These are phyloP conservation scores for Lactarius vividus DNA, from an alignment of 768 basidiomycete species.

Conservation along the genomic window DNA sequence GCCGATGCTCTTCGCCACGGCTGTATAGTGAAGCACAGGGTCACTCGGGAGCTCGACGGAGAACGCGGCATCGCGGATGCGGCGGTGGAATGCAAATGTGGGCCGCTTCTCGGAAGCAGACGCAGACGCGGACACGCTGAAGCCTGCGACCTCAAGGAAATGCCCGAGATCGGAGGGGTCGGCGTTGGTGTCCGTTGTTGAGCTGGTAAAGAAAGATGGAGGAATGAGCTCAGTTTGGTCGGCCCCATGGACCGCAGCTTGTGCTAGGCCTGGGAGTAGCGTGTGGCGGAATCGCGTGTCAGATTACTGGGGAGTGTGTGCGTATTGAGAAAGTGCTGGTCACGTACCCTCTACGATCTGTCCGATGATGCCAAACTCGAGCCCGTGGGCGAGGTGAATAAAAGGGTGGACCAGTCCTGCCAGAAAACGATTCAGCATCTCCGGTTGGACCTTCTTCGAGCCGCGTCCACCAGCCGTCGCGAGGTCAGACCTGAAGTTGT, in stretches of 20 bases:
- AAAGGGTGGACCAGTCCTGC: slow-evolving; percentile 59
- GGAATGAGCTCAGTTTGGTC: slow-evolving; percentile 40
- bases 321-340: background rate
- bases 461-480: slow-evolving; percentile 24
- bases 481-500: slow-evolving; percentile 41
- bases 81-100: slow-evolving; percentile 48
- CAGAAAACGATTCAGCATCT: slow-evolving; percentile 56
- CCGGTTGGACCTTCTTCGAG: slow-evolving; percentile 37
- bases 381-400: slow-evolving; percentile 60
- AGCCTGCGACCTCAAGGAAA: slow-evolving; percentile 8
- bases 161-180: slow-evolving; percentile 30
- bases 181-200: background rate
- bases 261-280: slow-evolving; percentile 48
- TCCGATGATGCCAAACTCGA: slow-evolving; percentile 60
- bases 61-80: slow-evolving; percentile 46
- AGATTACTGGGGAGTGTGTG: background rate
- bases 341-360: slow-evolving; percentile 55
- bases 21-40: slow-evolving; percentile 10
- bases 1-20: slow-evolving; percentile 24
- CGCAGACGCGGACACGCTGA: slow-evolving; percentile 5
- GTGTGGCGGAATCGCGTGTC: background rate
- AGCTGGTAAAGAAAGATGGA: slow-evolving; percentile 27
- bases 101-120: slow-evolving; percentile 39
- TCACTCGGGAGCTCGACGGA: slow-evolving; percentile 21
- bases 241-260: slow-evolving; percentile 47